phyloP scores from a whole-genome alignment of 352 stramenopile genomes.

The Halophytophthora batemanensis region DNA sequence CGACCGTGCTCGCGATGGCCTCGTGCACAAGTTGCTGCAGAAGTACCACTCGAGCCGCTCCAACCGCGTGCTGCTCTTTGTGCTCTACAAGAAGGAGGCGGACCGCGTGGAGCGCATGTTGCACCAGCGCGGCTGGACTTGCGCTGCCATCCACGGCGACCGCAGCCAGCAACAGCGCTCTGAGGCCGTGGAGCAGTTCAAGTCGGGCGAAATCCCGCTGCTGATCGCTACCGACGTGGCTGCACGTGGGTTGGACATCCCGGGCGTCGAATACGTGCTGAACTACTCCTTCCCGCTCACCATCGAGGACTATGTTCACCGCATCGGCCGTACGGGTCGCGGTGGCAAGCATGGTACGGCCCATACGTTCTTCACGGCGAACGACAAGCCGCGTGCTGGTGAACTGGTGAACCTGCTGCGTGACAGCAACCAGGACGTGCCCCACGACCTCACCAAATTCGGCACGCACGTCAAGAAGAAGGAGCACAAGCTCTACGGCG shows the following conservation, averaged over 20 bases:
- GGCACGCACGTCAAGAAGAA: slow-evolving; percentile 99
- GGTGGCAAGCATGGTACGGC: slow-evolving; percentile 94
- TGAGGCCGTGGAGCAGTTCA: slow-evolving; percentile 93
- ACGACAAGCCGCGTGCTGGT: slow-evolving; percentile 95
- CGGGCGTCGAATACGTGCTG: slow-evolving; percentile 95
- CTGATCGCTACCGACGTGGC: slow-evolving; percentile 98
- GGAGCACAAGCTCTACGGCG: slow-evolving; percentile 99
- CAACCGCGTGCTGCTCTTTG: slow-evolving; percentile 96
- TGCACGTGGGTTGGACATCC: slow-evolving; percentile 96
- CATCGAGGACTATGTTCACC: slow-evolving; percentile 98
- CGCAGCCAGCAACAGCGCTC: slow-evolving; percentile 92
- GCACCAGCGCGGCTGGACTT: slow-evolving; percentile 90
- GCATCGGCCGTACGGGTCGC: slow-evolving; percentile 92
- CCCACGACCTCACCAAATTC: slow-evolving; percentile 96
- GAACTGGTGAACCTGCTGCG: slow-evolving; percentile 96
- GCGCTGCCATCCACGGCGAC: slow-evolving; percentile 95
- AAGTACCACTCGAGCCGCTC: slow-evolving; percentile 89
- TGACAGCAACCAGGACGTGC: slow-evolving; percentile 92
- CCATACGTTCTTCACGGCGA: slow-evolving; percentile 97
- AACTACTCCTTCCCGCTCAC: slow-evolving; percentile 98
- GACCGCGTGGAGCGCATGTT: slow-evolving; percentile 94
- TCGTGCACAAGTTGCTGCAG: slow-evolving; percentile 89
- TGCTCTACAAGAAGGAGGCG: slow-evolving; percentile 99
- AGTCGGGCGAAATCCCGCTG: slow-evolving; percentile 91
- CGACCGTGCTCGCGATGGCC: slow-evolving; percentile 85